Evolutionary conservation across 352 stramenopile species (phyloP).

Genomic region (Thalassiosira sp.): DNA sequence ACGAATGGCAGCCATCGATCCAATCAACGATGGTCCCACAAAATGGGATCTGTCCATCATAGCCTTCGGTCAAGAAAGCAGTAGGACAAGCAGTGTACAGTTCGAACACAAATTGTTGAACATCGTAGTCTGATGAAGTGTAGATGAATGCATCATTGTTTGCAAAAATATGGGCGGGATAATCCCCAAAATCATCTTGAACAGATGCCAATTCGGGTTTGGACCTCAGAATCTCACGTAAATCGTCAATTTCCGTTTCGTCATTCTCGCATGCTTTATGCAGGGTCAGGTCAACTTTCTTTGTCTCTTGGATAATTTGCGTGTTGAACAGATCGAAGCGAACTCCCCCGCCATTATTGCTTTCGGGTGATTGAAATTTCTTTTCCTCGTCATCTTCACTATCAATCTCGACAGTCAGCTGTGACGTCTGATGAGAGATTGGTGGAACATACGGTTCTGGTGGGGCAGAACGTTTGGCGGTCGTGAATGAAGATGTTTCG

Average conservation of each 20-base stretch:
- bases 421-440: background rate
- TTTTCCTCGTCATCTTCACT: constrained; percentile 18
- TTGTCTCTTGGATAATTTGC: background rate
- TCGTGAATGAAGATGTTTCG: background rate
- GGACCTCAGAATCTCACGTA: constrained; percentile 13
- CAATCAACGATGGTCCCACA: constrained; percentile 23
- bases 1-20: constrained; percentile 33
- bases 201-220: constrained; percentile 24
- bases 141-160: constrained; percentile 38
- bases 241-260: constrained; percentile 19
- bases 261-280: constrained; percentile 31
- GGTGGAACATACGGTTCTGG: constrained; percentile 1
- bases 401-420: constrained; percentile 5
- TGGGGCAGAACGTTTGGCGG: background rate
- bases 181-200: constrained; percentile 32
- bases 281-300: constrained; percentile 8
- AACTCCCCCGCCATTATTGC: background rate
- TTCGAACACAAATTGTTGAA: constrained; percentile 25
- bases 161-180: constrained; percentile 37
- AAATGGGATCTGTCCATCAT: constrained; percentile 34
- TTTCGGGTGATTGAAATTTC: background rate
- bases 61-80: constrained; percentile 33
- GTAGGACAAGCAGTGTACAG: constrained; percentile 26
- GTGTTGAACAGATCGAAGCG: background rate
- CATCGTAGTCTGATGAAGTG: constrained; percentile 17